These are phyloP conservation scores for Citrus cavaleriei DNA, from an alignment of 345 rosid genomes.

Conservation along the genomic window DNA sequence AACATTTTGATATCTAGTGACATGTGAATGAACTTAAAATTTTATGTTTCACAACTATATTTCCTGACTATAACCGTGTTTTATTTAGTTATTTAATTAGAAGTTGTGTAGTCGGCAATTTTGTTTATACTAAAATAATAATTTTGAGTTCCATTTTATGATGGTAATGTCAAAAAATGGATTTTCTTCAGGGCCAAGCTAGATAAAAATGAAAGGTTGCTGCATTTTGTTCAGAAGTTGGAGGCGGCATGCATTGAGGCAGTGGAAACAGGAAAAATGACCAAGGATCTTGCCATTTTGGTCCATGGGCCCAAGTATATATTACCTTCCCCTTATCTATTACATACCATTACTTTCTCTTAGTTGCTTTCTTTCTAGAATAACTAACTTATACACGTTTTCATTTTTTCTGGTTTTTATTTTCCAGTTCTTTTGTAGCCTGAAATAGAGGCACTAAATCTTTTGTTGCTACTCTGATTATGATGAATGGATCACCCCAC, in stretches of 20 bases:
- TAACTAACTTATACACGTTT: neutral
- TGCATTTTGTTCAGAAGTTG: slow-evolving; percentile 75
- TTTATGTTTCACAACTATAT: neutral
- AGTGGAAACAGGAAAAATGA: slow-evolving; percentile 89
- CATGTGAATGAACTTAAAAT: neutral
- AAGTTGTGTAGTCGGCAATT: neutral
- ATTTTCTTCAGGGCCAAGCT: slow-evolving; percentile 67
- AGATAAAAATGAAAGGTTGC: slow-evolving; percentile 66
- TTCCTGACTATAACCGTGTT: neutral
- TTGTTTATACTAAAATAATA: neutral
- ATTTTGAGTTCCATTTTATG: neutral
- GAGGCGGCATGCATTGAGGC: slow-evolving; percentile 84
- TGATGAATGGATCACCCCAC: neutral
- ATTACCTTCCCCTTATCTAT: neutral
- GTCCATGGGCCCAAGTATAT: slow-evolving; percentile 80
- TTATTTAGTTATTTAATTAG: neutral
- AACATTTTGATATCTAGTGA: neutral
- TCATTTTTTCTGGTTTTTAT: neutral
- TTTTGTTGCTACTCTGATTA: neutral
- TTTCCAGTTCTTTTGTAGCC: neutral
- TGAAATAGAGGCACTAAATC: neutral
- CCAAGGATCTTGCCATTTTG: slow-evolving; percentile 93
- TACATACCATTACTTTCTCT: neutral
- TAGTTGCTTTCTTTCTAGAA: neutral
- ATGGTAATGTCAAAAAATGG: neutral